Percentiles rank a stretch among this genome's conserved stretches.
These are phyloP conservation scores for Colletotrichum spinosum DNA, from an alignment of 2,329 filamentous ascomycete species.

Conservation along the genomic window DNA sequence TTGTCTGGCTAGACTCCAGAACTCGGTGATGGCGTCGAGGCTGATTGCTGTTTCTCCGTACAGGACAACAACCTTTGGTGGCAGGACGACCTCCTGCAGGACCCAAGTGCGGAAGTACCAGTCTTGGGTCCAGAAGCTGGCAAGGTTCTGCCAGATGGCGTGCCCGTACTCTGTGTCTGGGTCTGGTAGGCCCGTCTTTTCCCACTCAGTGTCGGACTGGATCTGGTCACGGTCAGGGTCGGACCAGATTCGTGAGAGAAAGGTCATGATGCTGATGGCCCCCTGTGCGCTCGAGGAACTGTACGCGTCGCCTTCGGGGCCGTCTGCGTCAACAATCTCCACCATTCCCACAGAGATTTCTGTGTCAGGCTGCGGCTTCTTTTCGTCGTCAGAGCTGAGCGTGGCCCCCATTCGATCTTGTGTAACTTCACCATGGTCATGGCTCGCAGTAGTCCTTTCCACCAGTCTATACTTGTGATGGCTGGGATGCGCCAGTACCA, in stretches of 20 bases:
- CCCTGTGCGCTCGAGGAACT: not conserved
- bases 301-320: not conserved
- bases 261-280: constrained; percentile 29
- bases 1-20: constrained; percentile 12
- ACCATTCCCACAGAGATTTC: not conserved
- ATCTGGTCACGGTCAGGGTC: constrained; percentile 1
- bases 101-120: constrained; percentile 33
- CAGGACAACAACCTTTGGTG: constrained; percentile 17
- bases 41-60: constrained; percentile 13
- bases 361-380: not conserved
- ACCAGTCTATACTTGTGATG: constrained; percentile 5
- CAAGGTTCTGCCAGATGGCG: constrained; percentile 3
- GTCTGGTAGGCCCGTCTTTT: constrained; percentile 4
- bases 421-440: no score
- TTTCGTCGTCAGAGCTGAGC: constrained; percentile 1
- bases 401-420: not conserved
- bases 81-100: constrained; percentile 25
- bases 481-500: constrained; percentile 17
- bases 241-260: constrained; percentile 11
- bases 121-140: constrained; percentile 22
- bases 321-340: no score
- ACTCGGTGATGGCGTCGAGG: constrained; percentile 20
- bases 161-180: not conserved
- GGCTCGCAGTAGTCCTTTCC: no score
- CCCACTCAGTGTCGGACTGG: constrained; percentile 14